Evolutionary conservation across 2,329 filamentous ascomycete species (phyloP).

Genomic region (Stagonosporopsis chrysanthemi): DNA sequence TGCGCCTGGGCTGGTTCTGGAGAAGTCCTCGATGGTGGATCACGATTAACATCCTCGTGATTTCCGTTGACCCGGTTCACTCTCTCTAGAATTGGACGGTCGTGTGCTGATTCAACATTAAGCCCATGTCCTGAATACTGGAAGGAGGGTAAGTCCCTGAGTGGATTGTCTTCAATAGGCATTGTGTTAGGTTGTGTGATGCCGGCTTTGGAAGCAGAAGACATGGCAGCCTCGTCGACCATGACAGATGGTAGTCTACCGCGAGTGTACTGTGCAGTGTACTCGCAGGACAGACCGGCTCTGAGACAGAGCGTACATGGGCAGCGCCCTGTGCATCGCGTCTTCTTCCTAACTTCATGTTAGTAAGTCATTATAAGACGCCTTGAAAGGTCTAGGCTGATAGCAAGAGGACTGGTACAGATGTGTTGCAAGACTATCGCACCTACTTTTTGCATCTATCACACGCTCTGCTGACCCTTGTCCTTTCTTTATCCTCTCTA

Average conservation of each 20-base stretch:
- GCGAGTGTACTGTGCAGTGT: conserved; percentile 59
- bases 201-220: conserved; percentile 26
- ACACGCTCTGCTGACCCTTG: conserved; percentile 57
- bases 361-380: conserved; percentile 9
- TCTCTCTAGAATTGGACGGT: conserved; percentile 26
- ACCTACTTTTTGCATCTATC: conserved; percentile 59
- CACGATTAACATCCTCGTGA: conserved; percentile 25
- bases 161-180: conserved; percentile 21
- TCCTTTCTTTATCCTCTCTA: conserved; percentile 48
- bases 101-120: conserved; percentile 17
- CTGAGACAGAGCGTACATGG: conserved; percentile 45
- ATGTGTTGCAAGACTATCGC: background rate
- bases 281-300: conserved; percentile 54
- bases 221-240: conserved; percentile 42
- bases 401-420: background rate
- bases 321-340: conserved; percentile 47
- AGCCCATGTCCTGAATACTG: conserved; percentile 14
- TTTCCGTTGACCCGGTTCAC: conserved; percentile 25
- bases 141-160: conserved; percentile 11
- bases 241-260: conserved; percentile 54
- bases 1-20: conserved; percentile 54
- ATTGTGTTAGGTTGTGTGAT: conserved; percentile 25
- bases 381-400: background rate
- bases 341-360: conserved; percentile 44
- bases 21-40: conserved; percentile 49